Evolutionary conservation across 225 moss, liverwort and hornwort genomes (phyloP).

Genomic region (Ulota crispa): DNA sequence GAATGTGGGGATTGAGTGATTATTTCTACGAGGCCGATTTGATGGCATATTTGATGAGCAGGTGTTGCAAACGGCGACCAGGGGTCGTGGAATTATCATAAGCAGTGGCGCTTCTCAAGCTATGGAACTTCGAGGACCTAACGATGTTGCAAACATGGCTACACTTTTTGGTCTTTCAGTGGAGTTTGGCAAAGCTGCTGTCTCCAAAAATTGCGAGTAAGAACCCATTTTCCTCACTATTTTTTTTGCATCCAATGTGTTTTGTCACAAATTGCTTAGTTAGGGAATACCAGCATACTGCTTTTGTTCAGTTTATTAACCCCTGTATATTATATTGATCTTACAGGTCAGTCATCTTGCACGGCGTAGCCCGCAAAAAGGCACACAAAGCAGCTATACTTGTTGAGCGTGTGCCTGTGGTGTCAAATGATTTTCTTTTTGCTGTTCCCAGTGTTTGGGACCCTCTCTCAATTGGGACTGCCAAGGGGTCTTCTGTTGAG

Average conservation of each 20-base stretch:
- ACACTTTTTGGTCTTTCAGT: slow-evolving; percentile 86
- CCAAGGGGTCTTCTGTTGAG: slow-evolving; percentile 60
- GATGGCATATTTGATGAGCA: slow-evolving; percentile 44
- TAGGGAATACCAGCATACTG: background rate
- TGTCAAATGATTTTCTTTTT: slow-evolving; percentile 50
- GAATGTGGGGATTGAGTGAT: background rate
- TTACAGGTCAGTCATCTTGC: slow-evolving; percentile 77
- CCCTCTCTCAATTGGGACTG: slow-evolving; percentile 64
- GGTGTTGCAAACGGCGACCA: slow-evolving; percentile 69
- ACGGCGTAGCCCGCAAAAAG: slow-evolving; percentile 75
- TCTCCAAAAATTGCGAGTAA: slow-evolving; percentile 89
- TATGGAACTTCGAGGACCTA: slow-evolving; percentile 88
- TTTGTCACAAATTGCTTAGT: background rate
- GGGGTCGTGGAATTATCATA: slow-evolving; percentile 71
- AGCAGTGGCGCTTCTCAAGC: slow-evolving; percentile 82
- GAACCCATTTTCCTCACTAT: slow-evolving; percentile 6
- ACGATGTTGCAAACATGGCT: slow-evolving; percentile 88
- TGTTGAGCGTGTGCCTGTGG: slow-evolving; percentile 40
- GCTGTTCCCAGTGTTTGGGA: slow-evolving; percentile 85
- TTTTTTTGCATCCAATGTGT: background rate
- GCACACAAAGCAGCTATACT: slow-evolving; percentile 64
- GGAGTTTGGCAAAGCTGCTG: slow-evolving; percentile 71
- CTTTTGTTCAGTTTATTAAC: slow-evolving; percentile 10
- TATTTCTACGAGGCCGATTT: slow-evolving; percentile 19
- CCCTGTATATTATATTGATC: background rate